Evolutionary conservation across 164 flowering plant species (phyloP), one percentile per base, ranked within the genome.

Genomic region (Platanus orientalis): DNA sequence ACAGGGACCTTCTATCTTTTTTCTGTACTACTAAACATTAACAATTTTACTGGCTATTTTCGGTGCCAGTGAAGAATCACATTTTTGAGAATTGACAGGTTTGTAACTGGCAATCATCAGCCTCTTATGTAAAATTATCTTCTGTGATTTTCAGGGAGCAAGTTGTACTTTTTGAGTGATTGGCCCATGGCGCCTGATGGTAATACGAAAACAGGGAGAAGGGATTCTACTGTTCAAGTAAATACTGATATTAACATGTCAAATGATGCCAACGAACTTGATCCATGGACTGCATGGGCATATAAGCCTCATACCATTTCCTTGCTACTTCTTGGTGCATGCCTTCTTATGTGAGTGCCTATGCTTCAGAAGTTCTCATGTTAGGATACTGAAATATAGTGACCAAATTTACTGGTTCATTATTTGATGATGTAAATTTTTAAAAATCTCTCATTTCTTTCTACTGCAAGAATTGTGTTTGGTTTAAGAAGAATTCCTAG

Each of bases 201-300:
- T 62, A 76, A 72, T 19, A 79, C 71, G 63, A 80, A 78, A 73
- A 69, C 40, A 17, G 80, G 74, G 62, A 75, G 72, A 61, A 75
- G 58, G 68, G 85, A 83, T 67, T 50, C 42, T 67, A 26, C 16
- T 53, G 66, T 54, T 53, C 69, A 71, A 53, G 83, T 73, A 73
- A 85, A 83, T 67, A 84, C 80, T 48, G 78, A 71, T 54, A 30
- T 40, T 32, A 69, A 58, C 40, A 30, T 39, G 26, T 68, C 72
- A 44, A 67, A 34, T 73, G 66, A 50, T 39, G 74, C 64, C 59
- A 85, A 86, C 36, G 98, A 89, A 34, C 69, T 82, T 51, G 98
- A 93, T 75, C 98, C 98, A 50, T 93, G 98, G 98, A 91, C 96
- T 58, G 97, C 98, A 44, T 93, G 97, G 98, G 97, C 97, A 14